phyloP scores from a whole-genome alignment of 768 basidiomycete genomes.

The Thelephora ganbajun region DNA sequence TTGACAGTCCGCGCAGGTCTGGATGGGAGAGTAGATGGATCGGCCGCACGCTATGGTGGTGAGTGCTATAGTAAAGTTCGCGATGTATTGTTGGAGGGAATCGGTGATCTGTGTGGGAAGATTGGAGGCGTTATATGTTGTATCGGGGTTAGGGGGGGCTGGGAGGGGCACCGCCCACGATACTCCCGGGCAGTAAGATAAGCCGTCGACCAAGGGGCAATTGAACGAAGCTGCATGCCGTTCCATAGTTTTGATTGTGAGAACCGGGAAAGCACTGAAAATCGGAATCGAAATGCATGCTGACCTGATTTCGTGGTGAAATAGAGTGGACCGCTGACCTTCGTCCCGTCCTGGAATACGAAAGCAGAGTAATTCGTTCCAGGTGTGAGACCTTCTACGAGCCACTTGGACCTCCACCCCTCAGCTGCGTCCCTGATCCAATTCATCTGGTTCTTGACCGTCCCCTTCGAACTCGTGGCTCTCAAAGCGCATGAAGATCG shows the following conservation, averaged over 20 bases:
- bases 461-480: constrained; percentile 19
- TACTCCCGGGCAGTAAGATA: constrained; percentile 62
- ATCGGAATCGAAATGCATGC: constrained; percentile 8
- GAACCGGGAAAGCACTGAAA: neutral
- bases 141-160: constrained; percentile 25
- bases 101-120: constrained; percentile 34
- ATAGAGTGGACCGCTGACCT: constrained; percentile 54
- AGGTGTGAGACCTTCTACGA: constrained; percentile 42
- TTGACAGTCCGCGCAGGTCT: constrained; percentile 66
- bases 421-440: constrained; percentile 38
- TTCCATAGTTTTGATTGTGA: neutral
- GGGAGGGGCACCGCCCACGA: constrained; percentile 61
- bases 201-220: constrained; percentile 55
- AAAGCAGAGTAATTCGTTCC: constrained; percentile 73
- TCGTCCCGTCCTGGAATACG: constrained; percentile 37
- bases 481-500: constrained; percentile 50
- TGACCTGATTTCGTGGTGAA: constrained; percentile 65
- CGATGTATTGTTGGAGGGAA: constrained; percentile 41
- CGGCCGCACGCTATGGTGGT: constrained; percentile 67
- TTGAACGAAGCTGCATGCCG: constrained; percentile 48
- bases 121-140: constrained; percentile 33
- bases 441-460: constrained; percentile 27
- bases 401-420: constrained; percentile 61
- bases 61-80: constrained; percentile 65
- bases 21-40: constrained; percentile 66